A percentile compares a stretch with the other conserved stretches of the same genome.
phyloP scores from a whole-genome alignment of 208 protist species.

The Herpetomonas samuelpessoai region DNA sequence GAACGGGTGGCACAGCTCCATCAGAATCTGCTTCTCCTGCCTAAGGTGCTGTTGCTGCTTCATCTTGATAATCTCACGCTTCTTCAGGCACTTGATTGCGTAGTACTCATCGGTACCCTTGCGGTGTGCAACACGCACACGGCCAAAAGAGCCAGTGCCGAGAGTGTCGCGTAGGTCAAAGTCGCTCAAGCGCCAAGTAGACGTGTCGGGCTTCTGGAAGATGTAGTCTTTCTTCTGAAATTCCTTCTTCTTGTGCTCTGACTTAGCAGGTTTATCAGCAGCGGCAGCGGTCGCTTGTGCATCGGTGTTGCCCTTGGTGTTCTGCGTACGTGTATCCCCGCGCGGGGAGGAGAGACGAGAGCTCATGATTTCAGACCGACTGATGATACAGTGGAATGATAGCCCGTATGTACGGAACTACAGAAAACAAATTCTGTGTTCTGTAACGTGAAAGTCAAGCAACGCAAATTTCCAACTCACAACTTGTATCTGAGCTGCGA shows the following conservation, averaged over 20 bases:
- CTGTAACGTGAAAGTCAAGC: too few species aligned
- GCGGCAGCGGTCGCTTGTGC: neutral
- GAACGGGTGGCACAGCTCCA: constrained; percentile 90
- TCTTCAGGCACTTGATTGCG: constrained; percentile 90
- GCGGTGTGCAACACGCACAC: constrained; percentile 86
- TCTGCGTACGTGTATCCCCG: neutral
- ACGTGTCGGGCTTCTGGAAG: constrained; percentile 72
- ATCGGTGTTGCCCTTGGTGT: neutral
- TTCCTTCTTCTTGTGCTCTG: constrained; percentile 9
- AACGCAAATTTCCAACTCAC: too few species aligned
- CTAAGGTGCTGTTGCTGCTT: constrained; percentile 85
- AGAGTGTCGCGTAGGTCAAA: constrained; percentile 87
- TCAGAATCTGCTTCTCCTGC: constrained; percentile 90
- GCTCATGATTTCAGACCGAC: neutral
- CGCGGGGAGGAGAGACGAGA: neutral
- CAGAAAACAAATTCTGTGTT: too few species aligned
- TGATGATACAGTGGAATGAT: constrained; percentile 1
- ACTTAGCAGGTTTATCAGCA: constrained; percentile 3
- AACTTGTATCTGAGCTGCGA: too few species aligned
- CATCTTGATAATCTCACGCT: constrained; percentile 87
- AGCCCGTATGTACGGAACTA: constrained; percentile 2
- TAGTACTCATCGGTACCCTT: constrained; percentile 84
- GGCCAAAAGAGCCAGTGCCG: constrained; percentile 92
- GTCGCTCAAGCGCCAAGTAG: constrained; percentile 75
- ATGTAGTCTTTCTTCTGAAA: constrained; percentile 21